phyloP scores from a whole-genome alignment of 2,329 filamentous ascomycete species.

The Teratosphaeria epicoccoides region DNA sequence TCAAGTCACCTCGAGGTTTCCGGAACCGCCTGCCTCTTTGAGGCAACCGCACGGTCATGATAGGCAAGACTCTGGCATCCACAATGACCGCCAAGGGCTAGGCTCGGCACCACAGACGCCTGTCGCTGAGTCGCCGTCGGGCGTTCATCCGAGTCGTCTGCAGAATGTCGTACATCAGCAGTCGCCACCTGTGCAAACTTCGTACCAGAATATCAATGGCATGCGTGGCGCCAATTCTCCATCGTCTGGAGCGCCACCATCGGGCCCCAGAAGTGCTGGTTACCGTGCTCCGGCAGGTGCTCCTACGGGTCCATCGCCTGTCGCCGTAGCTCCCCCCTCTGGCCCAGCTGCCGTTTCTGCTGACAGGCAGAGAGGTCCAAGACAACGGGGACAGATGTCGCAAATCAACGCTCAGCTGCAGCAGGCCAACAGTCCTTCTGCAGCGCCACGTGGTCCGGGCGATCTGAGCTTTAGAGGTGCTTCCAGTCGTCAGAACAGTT shows the following conservation, averaged over 20 bases:
- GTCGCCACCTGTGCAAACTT: slow-evolving; percentile 20
- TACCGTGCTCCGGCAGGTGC: slow-evolving; percentile 14
- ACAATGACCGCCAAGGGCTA: slow-evolving; percentile 6
- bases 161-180: slow-evolving; percentile 10
- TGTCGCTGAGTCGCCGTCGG: slow-evolving; percentile 9
- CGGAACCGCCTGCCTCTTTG: slow-evolving; percentile 6
- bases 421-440: not conserved
- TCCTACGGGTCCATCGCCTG: slow-evolving; percentile 21
- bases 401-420: slow-evolving; percentile 19
- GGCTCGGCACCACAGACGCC: slow-evolving; percentile 20
- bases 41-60: slow-evolving; percentile 6
- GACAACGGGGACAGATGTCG: slow-evolving; percentile 10
- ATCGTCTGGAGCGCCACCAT: slow-evolving; percentile 17
- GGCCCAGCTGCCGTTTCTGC: slow-evolving; percentile 18
- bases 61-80: slow-evolving; percentile 13
- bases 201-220: slow-evolving; percentile 10
- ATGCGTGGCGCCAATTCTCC: slow-evolving; percentile 17
- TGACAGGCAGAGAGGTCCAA: slow-evolving; percentile 13
- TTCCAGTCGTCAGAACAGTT: slow-evolving; percentile 15
- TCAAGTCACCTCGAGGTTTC: slow-evolving; percentile 1
- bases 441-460: slow-evolving; percentile 9
- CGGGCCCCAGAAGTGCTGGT: slow-evolving; percentile 16
- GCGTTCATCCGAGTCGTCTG: slow-evolving; percentile 24
- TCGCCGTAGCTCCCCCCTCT: slow-evolving; percentile 16
- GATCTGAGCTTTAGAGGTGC: slow-evolving; percentile 25